phyloP scores from a whole-genome alignment of 2,329 filamentous ascomycete genomes.

The Diaporthe caulivora region DNA sequence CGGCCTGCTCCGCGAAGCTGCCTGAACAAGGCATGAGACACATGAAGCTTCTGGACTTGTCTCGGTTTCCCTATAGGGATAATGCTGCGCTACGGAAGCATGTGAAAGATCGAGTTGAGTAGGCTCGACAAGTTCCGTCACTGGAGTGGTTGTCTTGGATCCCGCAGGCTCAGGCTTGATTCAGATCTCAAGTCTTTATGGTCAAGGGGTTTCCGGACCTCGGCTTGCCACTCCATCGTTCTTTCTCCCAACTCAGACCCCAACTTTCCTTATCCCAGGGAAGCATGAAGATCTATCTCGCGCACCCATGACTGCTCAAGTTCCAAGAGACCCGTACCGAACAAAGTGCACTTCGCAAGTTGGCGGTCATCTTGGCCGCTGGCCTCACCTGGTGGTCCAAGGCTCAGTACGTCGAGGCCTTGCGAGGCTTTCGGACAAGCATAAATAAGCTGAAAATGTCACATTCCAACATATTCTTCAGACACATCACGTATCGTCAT shows the following conservation, averaged over 20 bases:
- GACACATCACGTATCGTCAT: background rate
- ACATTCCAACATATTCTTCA: background rate
- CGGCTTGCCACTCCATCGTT: background rate
- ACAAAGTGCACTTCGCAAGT: background rate
- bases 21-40: conserved; percentile 7
- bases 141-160: conserved; percentile 28
- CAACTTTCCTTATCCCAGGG: background rate
- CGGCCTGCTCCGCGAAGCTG: conserved; percentile 6
- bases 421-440: background rate
- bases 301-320: background rate
- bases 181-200: background rate
- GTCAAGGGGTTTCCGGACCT: background rate
- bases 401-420: too few relatives aligned
- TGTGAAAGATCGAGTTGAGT: background rate
- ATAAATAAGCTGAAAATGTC: background rate
- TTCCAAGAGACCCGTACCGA: background rate
- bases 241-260: background rate
- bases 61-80: conserved; percentile 23
- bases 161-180: conserved; percentile 5
- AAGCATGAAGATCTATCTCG: background rate
- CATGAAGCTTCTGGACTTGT: conserved; percentile 25
- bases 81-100: conserved; percentile 23
- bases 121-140: conserved; percentile 4
- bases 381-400: too few relatives aligned
- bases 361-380: background rate